phyloP scores from a whole-genome alignment of 2,329 filamentous ascomycete genomes.

The Lachnum nothofagi region DNA sequence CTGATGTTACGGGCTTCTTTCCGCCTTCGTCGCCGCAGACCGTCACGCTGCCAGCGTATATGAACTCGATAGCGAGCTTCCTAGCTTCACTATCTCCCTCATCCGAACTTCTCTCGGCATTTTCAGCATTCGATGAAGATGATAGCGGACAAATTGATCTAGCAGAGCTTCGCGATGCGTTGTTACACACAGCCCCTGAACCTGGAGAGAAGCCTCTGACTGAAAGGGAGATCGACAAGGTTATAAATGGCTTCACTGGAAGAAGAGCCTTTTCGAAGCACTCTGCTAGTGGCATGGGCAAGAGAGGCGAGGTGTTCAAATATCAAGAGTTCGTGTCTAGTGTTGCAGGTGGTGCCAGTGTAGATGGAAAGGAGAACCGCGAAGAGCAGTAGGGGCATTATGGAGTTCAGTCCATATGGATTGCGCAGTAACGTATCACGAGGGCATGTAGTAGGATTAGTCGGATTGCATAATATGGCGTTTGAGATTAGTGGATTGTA shows the following conservation, averaged over 20 bases:
- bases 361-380: constrained; percentile 21
- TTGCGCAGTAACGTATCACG: neutral
- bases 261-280: constrained; percentile 73
- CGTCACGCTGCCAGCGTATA: constrained; percentile 77
- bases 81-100: constrained; percentile 70
- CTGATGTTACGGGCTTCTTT: constrained; percentile 77
- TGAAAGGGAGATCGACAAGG: constrained; percentile 73
- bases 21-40: constrained; percentile 65
- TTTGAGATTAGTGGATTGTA: neutral
- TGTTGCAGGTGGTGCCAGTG: constrained; percentile 27
- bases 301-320: constrained; percentile 81
- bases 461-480: neutral
- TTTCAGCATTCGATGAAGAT: constrained; percentile 92
- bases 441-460: neutral
- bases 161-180: constrained; percentile 71
- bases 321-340: constrained; percentile 80
- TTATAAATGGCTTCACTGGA: constrained; percentile 81
- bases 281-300: constrained; percentile 41
- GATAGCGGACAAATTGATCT: constrained; percentile 91
- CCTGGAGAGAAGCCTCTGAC: constrained; percentile 59
- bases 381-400: constrained; percentile 4
- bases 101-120: constrained; percentile 78
- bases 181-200: constrained; percentile 77
- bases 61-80: constrained; percentile 73
- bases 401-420: too few species aligned